Conservation (phyloP, 208 protist genomes). For the Leishmania tarentolae region DNA sequence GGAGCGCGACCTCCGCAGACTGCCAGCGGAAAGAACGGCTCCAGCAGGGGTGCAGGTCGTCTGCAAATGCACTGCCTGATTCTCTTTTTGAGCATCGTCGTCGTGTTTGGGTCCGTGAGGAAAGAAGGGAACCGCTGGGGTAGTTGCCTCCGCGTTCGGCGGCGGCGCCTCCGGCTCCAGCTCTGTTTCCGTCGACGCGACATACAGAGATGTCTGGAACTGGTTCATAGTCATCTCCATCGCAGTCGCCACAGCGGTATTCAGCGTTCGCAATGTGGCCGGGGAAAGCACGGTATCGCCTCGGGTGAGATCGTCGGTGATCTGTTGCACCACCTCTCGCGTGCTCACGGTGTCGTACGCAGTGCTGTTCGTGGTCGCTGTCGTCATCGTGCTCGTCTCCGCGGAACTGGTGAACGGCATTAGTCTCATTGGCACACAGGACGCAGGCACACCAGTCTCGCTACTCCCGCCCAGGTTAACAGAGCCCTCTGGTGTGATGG, state of each 20-base stretch:
- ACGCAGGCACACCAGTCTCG: neutral
- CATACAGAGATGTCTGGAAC: conserved; percentile 10
- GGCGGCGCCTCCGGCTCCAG: conserved; percentile 13
- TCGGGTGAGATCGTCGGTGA: neutral
- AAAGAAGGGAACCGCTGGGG: neutral
- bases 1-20: conserved; percentile 6
- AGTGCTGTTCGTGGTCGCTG: conserved; percentile 1
- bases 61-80: neutral
- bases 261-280: conserved; percentile 1
- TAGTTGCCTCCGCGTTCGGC: neutral
- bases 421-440: conserved; percentile 10
- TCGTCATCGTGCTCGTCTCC: conserved; percentile 23
- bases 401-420: conserved; percentile 33
- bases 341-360: conserved; percentile 10
- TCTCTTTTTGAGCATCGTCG: conserved; percentile 17
- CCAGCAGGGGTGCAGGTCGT: neutral
- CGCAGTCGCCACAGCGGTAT: neutral
- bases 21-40: neutral
- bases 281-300: neutral
- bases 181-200: neutral
- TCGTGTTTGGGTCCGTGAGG: neutral
- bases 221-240: conserved; percentile 36
- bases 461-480: conserved; percentile 29
- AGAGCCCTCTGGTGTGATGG: conserved; percentile 56
- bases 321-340: conserved; percentile 17